phyloP scores from a whole-genome alignment of 306 rosid species.

The Rosa multiflora region DNA sequence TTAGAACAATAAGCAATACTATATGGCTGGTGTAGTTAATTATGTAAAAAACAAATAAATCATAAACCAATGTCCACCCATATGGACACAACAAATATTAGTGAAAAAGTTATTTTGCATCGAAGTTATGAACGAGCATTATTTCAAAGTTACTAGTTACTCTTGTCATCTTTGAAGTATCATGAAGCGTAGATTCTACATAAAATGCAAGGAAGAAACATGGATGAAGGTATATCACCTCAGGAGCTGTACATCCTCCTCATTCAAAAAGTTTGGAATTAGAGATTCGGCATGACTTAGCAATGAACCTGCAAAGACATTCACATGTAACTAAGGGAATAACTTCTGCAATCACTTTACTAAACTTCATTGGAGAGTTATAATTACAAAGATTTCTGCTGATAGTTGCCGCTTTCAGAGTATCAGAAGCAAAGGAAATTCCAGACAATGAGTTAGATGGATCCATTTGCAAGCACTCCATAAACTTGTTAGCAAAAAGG shows the following conservation, averaged over 20 bases:
- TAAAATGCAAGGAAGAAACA: not conserved
- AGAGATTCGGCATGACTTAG: conserved; percentile 91
- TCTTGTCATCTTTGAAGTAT: not conserved
- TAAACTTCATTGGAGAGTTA: conserved; percentile 19
- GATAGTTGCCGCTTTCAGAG: conserved; percentile 55
- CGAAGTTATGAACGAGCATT: not conserved
- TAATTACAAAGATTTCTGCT: conserved; percentile 80
- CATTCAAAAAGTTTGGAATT: conserved; percentile 72
- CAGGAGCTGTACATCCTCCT: conserved; percentile 85
- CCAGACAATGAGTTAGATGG: conserved; percentile 59
- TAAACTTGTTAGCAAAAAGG: conserved; percentile 72
- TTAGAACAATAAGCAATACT: conserved; percentile 6
- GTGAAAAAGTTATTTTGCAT: not conserved
- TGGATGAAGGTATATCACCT: conserved; percentile 46
- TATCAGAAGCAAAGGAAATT: conserved; percentile 59
- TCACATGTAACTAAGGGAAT: conserved; percentile 33
- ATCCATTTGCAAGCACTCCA: conserved; percentile 82
- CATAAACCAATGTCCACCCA: conserved; percentile 9
- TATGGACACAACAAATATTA: not conserved
- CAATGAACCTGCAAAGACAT: conserved; percentile 74
- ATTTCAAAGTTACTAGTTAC: conserved; percentile 8
- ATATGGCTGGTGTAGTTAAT: conserved; percentile 14
- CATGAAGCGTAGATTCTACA: not conserved
- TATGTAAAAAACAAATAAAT: not conserved
- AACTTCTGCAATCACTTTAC: conserved; percentile 13